These are phyloP conservation scores for Pyrenophora tritici-repentis DNA, from an alignment of 2,329 filamentous ascomycete species.

Conservation along the genomic window DNA sequence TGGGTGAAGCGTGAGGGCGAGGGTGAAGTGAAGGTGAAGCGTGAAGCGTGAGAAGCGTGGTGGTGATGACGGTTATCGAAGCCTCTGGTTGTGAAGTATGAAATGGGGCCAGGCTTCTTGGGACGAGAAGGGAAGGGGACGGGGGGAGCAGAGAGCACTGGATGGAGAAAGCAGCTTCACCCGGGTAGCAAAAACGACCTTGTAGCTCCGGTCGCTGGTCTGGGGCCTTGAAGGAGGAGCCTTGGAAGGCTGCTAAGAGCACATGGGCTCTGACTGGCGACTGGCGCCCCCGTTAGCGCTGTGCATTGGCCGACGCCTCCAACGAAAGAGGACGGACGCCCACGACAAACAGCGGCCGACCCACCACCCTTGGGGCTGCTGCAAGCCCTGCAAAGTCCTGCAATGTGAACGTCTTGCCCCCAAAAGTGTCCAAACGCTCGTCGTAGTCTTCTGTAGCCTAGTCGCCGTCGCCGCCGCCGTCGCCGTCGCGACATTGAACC, in stretches of 20 bases:
- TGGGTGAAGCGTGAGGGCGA: too few relatives aligned
- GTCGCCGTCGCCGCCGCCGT: too few relatives aligned
- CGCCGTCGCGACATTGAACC: too few relatives aligned
- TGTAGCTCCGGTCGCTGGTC: constrained; percentile 16
- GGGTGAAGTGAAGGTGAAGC: too few relatives aligned
- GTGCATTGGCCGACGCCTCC: constrained; percentile 23
- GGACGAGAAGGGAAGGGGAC: constrained; percentile 11
- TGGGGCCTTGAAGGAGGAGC: constrained; percentile 14
- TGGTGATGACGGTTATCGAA: not conserved
- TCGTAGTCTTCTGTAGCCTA: too few relatives aligned
- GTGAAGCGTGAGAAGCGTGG: too few relatives aligned
- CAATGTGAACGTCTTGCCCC: too few relatives aligned
- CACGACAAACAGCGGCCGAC: constrained; percentile 10
- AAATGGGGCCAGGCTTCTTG: constrained; percentile 9
- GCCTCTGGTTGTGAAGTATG: not conserved
- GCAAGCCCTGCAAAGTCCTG: too few relatives aligned
- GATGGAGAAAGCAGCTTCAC: constrained; percentile 20
- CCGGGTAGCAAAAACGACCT: constrained; percentile 35
- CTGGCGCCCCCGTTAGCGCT: constrained; percentile 32
- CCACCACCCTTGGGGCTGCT: not conserved
- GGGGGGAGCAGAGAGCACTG: not conserved
- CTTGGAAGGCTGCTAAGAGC: not conserved
- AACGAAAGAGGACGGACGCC: constrained; percentile 20
- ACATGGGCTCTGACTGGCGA: constrained; percentile 31
- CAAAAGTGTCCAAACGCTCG: too few relatives aligned